phyloP scores from a whole-genome alignment of 208 protist genomes.

The Leishmania amazonensis region DNA sequence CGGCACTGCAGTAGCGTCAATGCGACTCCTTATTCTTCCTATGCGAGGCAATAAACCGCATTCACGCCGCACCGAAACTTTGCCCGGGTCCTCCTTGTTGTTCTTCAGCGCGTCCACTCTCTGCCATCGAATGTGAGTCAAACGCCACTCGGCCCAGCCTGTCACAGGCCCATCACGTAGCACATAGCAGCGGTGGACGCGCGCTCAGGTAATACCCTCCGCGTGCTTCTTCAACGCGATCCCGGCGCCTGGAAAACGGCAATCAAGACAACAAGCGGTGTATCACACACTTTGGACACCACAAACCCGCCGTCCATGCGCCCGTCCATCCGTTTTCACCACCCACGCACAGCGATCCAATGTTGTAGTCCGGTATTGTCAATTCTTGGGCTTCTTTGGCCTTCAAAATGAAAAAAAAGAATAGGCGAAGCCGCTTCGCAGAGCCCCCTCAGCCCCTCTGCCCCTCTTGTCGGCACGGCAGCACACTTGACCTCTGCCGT shows the following conservation, averaged over 20 bases:
- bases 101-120: too few relatives aligned
- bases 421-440: neutral
- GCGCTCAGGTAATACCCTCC: constrained; percentile 12
- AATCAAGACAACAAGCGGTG: constrained; percentile 20
- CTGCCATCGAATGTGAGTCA: constrained; percentile 8
- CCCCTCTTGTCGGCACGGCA: neutral
- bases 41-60: neutral
- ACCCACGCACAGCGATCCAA: neutral
- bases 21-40: neutral
- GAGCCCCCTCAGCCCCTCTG: neutral
- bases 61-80: neutral
- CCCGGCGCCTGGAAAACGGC: constrained; percentile 23
- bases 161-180: constrained; percentile 7
- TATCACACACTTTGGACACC: constrained; percentile 11
- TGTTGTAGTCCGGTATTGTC: constrained; percentile 11
- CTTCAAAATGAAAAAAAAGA: neutral
- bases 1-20: neutral
- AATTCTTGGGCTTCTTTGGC: neutral
- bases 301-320: constrained; percentile 11
- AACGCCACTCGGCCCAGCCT: constrained; percentile 9
- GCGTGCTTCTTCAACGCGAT: constrained; percentile 15
- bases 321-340: constrained; percentile 19
- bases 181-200: neutral
- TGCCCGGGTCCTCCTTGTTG: too few relatives aligned
- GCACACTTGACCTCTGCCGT: neutral